These are phyloP conservation scores for Hemileccinum rubropunctum DNA, from an alignment of 768 basidiomycete species.

Conservation along the genomic window DNA sequence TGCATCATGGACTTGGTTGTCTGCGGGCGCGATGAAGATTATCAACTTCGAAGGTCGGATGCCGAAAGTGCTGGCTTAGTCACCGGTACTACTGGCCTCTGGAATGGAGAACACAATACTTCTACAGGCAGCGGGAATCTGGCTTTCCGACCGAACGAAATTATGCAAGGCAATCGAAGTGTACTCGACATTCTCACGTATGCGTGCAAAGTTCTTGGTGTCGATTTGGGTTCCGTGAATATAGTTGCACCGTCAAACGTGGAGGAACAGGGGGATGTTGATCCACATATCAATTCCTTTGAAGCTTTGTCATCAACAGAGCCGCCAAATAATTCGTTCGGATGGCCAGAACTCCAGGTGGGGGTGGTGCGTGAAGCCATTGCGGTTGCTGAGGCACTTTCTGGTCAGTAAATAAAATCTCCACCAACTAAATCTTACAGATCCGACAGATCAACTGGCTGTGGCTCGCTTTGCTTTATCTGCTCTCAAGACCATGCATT, in stretches of 20 bases:
- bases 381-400: conserved; percentile 85
- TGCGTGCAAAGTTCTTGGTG: conserved; percentile 76
- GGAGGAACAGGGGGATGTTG: conserved; percentile 22
- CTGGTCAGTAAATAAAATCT: conserved; percentile 51
- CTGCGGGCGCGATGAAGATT: conserved; percentile 76
- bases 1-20: conserved; percentile 83
- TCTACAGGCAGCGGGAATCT: conserved; percentile 49
- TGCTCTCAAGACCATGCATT: conserved; percentile 70
- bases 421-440: conserved; percentile 1
- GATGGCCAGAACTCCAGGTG: conserved; percentile 95
- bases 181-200: conserved; percentile 72
- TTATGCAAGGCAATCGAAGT: conserved; percentile 76
- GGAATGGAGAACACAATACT: conserved; percentile 24
- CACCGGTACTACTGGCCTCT: conserved; percentile 43
- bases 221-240: conserved; percentile 72
- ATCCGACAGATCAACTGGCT: conserved; percentile 66
- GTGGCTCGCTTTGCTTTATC: conserved; percentile 91
- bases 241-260: conserved; percentile 36
- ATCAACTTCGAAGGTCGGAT: conserved; percentile 41
- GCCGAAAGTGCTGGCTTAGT: conserved; percentile 42
- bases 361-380: conserved; percentile 93
- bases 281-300: conserved; percentile 4
- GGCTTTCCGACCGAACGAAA: conserved; percentile 71
- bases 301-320: conserved; percentile 43
- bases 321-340: conserved; percentile 54